These are phyloP conservation scores for Zalaria sp. DNA, from an alignment of 2,329 filamentous ascomycete genomes.

Conservation along the genomic window DNA sequence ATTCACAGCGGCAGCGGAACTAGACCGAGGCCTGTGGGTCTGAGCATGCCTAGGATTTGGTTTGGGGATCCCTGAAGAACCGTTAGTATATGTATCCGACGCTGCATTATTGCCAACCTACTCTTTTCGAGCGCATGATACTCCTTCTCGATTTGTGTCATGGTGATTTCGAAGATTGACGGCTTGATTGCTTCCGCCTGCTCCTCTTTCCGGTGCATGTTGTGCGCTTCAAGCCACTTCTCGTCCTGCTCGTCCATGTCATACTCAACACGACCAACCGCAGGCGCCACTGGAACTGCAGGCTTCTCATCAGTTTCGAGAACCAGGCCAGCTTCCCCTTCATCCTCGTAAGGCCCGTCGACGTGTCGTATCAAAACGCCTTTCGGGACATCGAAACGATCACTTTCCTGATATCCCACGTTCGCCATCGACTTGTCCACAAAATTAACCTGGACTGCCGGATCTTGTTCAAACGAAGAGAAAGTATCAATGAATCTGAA, in stretches of 20 bases:
- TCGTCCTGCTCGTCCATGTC: slow-evolving; percentile 99
- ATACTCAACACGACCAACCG: slow-evolving; percentile 78
- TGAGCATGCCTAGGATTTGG: slow-evolving; percentile 92
- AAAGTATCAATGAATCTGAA: slow-evolving; percentile 71
- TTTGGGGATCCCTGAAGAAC: slow-evolving; percentile 59
- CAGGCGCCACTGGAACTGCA: slow-evolving; percentile 30
- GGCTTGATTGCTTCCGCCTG: slow-evolving; percentile 75
- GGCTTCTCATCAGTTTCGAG: slow-evolving; percentile 46
- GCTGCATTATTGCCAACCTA: slow-evolving; percentile 11
- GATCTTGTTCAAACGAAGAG: slow-evolving; percentile 68
- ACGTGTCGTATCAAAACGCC: slow-evolving; percentile 51
- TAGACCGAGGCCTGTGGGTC: slow-evolving; percentile 82
- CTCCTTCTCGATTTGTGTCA: slow-evolving; percentile 98
- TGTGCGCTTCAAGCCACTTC: slow-evolving; percentile 82
- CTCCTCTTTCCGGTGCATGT: slow-evolving; percentile 58
- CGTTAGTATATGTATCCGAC: no score
- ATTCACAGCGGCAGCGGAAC: slow-evolving; percentile 88
- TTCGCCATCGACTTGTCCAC: slow-evolving; percentile 95
- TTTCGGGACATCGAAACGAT: slow-evolving; percentile 70
- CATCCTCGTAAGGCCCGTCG: slow-evolving; percentile 49
- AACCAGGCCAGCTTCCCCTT: slow-evolving; percentile 37
- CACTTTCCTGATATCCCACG: slow-evolving; percentile 89
- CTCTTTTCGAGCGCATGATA: slow-evolving; percentile 94
- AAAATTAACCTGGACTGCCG: slow-evolving; percentile 64
- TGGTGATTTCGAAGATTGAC: slow-evolving; percentile 91